A percentile compares a stretch with the other conserved stretches of the same genome.
These are phyloP conservation scores for Casuarina glauca DNA, from an alignment of 306 rosid species.

Conservation along the genomic window DNA sequence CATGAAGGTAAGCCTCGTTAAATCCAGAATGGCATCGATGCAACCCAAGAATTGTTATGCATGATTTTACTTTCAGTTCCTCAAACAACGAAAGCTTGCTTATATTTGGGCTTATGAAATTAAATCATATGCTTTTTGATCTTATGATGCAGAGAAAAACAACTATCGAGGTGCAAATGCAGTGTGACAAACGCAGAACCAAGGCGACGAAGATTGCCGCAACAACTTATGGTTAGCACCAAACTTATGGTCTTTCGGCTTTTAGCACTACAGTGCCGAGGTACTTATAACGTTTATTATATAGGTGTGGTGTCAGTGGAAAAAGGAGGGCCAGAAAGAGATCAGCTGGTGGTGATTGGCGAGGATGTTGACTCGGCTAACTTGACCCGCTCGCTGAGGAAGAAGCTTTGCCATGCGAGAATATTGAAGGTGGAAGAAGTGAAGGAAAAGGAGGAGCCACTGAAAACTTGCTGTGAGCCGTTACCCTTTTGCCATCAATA, in stretches of 20 bases:
- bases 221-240: conserved; percentile 7
- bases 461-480: not conserved
- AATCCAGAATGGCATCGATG: no score
- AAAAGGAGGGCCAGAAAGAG: conserved; percentile 27
- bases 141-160: conserved; percentile 37
- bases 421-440: conserved; percentile 17
- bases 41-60: no score
- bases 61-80: no score
- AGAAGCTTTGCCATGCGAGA: conserved; percentile 15
- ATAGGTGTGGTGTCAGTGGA: conserved; percentile 43
- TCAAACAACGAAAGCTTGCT: no score
- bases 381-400: conserved; percentile 13
- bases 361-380: conserved; percentile 16
- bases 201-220: conserved; percentile 43
- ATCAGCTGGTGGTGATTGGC: conserved; percentile 32
- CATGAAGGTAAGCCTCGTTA: no score
- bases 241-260: not conserved
- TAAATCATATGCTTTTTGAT: not conserved
- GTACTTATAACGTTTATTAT: not conserved
- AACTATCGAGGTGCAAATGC: conserved; percentile 22
- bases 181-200: conserved; percentile 30
- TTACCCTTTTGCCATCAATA: not conserved
- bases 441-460: not conserved
- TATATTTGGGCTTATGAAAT: no score
- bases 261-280: not conserved